phyloP scores from a whole-genome alignment of 306 rosid genomes.

The Trifolium repens region DNA sequence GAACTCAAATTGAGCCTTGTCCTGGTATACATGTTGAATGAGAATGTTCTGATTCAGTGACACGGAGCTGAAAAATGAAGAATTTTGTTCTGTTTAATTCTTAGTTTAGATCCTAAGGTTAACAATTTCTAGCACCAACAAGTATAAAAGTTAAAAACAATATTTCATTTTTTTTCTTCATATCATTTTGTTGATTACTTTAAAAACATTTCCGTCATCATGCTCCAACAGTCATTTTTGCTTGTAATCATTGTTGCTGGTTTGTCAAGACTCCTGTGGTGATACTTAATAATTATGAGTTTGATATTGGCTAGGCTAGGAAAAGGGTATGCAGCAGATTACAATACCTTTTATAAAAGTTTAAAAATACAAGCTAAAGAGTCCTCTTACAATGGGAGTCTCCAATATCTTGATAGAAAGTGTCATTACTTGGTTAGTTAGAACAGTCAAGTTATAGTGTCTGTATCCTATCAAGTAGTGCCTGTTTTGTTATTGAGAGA shows the following conservation, averaged over 20 bases:
- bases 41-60: slow-evolving; percentile 2
- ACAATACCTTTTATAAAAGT: not conserved
- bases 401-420: not conserved
- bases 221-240: not conserved
- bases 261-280: not conserved
- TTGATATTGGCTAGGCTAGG: no score
- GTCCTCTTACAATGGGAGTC: slow-evolving; percentile 14
- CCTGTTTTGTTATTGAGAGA: slow-evolving; percentile 11
- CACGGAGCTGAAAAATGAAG: not conserved
- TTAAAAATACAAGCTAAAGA: not conserved
- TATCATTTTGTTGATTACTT: not conserved
- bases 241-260: slow-evolving; percentile 7
- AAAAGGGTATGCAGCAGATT: no score
- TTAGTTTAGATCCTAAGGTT: slow-evolving; percentile 15
- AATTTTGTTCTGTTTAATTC: slow-evolving; percentile 7
- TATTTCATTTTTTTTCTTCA: not conserved
- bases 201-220: slow-evolving; percentile 3
- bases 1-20: slow-evolving; percentile 14
- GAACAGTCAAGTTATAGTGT: not conserved
- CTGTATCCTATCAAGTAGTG: slow-evolving; percentile 6
- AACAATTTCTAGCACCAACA: not conserved
- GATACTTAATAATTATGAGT: slow-evolving; percentile 39
- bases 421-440: not conserved
- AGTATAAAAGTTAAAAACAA: slow-evolving; percentile 16
- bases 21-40: slow-evolving; percentile 4